Conservation (phyloP, 768 basidiomycete species). For the Suillus plorans region DNA sequence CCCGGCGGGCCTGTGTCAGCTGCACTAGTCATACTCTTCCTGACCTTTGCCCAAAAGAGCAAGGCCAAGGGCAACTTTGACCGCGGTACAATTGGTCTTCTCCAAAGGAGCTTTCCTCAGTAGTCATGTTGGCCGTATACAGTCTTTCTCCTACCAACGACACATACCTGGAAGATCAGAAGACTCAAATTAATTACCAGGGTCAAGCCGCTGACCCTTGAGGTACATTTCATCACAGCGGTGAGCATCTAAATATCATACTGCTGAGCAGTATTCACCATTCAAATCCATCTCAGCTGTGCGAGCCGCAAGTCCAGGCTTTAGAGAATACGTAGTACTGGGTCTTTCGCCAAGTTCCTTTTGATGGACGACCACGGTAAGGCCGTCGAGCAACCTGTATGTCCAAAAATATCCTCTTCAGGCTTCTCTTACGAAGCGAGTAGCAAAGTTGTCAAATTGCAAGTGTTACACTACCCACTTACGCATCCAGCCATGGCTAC, state of each 20-base stretch:
- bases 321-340: neutral
- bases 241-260: neutral
- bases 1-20: neutral
- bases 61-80: neutral
- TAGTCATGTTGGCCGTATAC: neutral
- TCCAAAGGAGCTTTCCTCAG: neutral
- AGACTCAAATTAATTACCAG: too few species aligned
- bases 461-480: conserved; percentile 20
- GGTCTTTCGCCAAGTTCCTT: neutral
- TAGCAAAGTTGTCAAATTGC: neutral
- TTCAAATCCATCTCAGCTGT: neutral
- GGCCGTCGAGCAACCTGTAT: neutral
- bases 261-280: neutral
- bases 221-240: neutral
- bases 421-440: neutral
- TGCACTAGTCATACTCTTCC: neutral
- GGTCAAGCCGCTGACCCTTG: neutral
- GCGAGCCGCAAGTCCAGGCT: neutral
- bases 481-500: conserved; percentile 18
- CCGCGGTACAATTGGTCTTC: neutral
- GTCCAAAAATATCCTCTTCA: neutral
- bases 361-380: neutral
- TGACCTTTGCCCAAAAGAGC: neutral
- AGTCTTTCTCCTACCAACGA: neutral
- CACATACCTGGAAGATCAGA: too few species aligned